Evolutionary conservation across 179 eudicot species (phyloP).

Genomic region (Nepenthes alata): DNA sequence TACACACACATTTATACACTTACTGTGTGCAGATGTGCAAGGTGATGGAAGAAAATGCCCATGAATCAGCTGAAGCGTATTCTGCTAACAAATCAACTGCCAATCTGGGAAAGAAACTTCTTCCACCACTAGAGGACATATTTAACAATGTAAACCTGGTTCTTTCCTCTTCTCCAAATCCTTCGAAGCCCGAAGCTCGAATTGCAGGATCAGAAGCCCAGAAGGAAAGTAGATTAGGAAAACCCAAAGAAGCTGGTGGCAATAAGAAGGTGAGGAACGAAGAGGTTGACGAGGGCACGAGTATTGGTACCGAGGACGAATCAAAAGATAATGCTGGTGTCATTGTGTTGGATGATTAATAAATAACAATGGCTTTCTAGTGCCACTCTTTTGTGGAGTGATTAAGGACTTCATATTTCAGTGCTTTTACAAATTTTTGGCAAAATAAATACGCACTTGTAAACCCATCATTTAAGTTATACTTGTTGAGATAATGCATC

Average conservation of each 20-base stretch:
- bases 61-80: conserved; percentile 27
- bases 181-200: conserved; percentile 6
- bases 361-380: too few relatives aligned
- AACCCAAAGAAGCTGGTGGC: neutral
- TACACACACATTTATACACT: neutral
- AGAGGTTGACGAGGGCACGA: conserved; percentile 4
- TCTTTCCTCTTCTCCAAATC: conserved; percentile 12
- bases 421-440: too few relatives aligned
- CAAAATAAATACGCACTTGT: too few relatives aligned
- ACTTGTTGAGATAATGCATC: too few relatives aligned
- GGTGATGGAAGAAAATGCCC: conserved; percentile 29
- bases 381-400: too few relatives aligned
- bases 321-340: conserved; percentile 6
- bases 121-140: conserved; percentile 27
- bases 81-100: conserved; percentile 27
- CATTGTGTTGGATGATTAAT: conserved; percentile 10
- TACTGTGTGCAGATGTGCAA: conserved; percentile 48
- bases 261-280: conserved; percentile 18
- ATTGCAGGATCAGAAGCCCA: conserved; percentile 1
- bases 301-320: conserved; percentile 7
- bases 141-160: conserved; percentile 27
- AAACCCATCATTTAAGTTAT: too few relatives aligned
- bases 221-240: conserved; percentile 4
- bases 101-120: conserved; percentile 27
- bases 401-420: too few relatives aligned